These are phyloP conservation scores for Clonostachys byssicola DNA, from an alignment of 2,329 filamentous ascomycete species.

Conservation along the genomic window DNA sequence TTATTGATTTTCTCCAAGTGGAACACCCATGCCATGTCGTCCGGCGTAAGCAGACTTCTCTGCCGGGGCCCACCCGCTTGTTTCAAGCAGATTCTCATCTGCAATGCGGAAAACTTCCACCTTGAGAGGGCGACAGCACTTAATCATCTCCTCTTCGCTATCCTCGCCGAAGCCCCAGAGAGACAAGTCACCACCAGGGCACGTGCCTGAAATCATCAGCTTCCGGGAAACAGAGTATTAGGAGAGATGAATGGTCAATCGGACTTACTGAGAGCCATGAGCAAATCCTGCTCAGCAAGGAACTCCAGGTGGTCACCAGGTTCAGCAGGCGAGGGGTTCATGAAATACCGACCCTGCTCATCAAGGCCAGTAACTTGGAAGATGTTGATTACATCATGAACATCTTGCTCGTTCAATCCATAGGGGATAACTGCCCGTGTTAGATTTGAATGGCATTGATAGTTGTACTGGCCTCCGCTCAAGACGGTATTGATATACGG, in stretches of 20 bases:
- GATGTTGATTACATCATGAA: slow-evolving; percentile 82
- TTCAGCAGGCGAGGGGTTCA: slow-evolving; percentile 57
- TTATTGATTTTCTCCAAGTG: slow-evolving; percentile 10
- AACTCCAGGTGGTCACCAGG: slow-evolving; percentile 66
- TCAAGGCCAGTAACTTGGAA: slow-evolving; percentile 83
- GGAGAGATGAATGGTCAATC: not conserved
- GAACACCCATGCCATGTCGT: slow-evolving; percentile 55
- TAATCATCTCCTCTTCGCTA: slow-evolving; percentile 63
- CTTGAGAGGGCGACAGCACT: slow-evolving; percentile 68
- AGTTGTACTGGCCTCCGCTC: slow-evolving; percentile 66
- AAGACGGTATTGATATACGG: slow-evolving; percentile 78
- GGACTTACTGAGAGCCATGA: slow-evolving; percentile 51
- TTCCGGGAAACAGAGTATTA: no score
- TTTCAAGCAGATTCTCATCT: slow-evolving; percentile 44
- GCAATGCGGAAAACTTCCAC: slow-evolving; percentile 67
- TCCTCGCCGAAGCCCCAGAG: slow-evolving; percentile 75
- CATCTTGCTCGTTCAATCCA: slow-evolving; percentile 67
- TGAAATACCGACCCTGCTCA: slow-evolving; percentile 69
- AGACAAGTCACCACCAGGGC: slow-evolving; percentile 76
- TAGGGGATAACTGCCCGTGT: slow-evolving; percentile 66
- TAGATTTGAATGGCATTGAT: slow-evolving; percentile 81
- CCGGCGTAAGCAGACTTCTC: slow-evolving; percentile 59
- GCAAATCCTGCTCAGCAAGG: slow-evolving; percentile 73
- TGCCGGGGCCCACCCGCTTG: slow-evolving; percentile 56
- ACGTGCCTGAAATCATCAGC: slow-evolving; percentile 46